Conservation (phyloP, 345 rosid genomes). For the Odontarrhena argentea region DNA sequence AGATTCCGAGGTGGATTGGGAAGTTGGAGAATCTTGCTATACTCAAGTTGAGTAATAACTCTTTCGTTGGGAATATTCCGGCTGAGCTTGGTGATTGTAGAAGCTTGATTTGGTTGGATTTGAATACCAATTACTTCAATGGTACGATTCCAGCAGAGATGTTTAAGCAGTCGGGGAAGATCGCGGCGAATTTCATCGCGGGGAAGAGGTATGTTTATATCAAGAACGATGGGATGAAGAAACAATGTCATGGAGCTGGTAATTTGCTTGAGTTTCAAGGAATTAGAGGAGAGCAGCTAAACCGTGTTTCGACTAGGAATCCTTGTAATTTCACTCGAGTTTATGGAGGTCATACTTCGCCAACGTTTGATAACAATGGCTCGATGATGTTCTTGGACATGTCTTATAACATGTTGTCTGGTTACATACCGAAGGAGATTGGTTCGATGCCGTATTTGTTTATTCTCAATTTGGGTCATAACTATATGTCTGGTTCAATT, state of each 20-base stretch:
- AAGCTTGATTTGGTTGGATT: conserved; percentile 95
- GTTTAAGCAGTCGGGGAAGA: conserved; percentile 86
- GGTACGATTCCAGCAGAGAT: conserved; percentile 78
- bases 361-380: conserved; percentile 84
- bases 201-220: conserved; percentile 82
- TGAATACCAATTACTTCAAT: conserved; percentile 67
- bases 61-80: conserved; percentile 77
- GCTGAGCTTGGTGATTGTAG: conserved; percentile 84
- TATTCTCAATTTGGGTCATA: conserved; percentile 84
- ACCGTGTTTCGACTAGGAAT: conserved; percentile 64
- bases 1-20: conserved; percentile 82
- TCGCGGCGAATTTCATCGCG: conserved; percentile 68
- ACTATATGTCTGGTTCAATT: conserved; percentile 65
- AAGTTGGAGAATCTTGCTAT: conserved; percentile 71
- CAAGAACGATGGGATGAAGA: conserved; percentile 77
- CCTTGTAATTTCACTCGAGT: conserved; percentile 86
- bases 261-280: conserved; percentile 90
- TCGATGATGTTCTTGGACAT: conserved; percentile 93
- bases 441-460: conserved; percentile 73
- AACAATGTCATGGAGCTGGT: conserved; percentile 84
- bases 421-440: conserved; percentile 77
- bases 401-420: conserved; percentile 73
- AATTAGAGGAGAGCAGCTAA: conserved; percentile 58
- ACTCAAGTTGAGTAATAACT: conserved; percentile 90
- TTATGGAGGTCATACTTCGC: conserved; percentile 69